Conservation (phyloP, 2,329 filamentous ascomycete species). For the Elsinoe ampelina region DNA sequence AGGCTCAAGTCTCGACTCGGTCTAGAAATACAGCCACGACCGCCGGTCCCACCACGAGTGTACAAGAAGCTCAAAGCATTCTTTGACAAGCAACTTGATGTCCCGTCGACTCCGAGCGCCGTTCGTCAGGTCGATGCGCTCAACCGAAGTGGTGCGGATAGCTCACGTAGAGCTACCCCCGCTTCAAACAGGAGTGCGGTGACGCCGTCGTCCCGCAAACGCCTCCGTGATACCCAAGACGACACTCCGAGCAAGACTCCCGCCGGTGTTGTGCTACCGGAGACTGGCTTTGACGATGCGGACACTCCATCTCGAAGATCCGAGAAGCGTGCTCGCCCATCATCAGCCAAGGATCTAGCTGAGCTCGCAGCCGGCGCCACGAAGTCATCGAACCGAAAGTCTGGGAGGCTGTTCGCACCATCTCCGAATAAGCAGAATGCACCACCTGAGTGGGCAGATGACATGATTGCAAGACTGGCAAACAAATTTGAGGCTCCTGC, state of each 20-base stretch:
- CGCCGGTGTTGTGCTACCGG: background rate
- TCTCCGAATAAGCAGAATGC: too few relatives aligned
- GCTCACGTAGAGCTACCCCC: background rate
- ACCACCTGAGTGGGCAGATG: background rate
- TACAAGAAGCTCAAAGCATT: constrained; percentile 80
- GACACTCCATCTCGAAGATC: constrained; percentile 1
- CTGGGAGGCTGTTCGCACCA: background rate
- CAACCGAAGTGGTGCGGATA: background rate
- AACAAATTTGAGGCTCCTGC: constrained; percentile 8
- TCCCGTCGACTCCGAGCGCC: constrained; percentile 30
- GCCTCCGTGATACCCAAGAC: background rate
- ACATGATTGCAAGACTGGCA: constrained; percentile 44
- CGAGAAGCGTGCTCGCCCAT: constrained; percentile 7
- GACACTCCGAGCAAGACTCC: constrained; percentile 1
- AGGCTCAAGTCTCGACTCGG: constrained; percentile 65
- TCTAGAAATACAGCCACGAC: constrained; percentile 66
- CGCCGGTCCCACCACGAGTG: constrained; percentile 67
- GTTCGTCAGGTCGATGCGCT: constrained; percentile 20
- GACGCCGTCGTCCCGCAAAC: constrained; percentile 20
- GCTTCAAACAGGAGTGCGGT: constrained; percentile 18
- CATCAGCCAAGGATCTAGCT: background rate
- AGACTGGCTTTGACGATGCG: background rate
- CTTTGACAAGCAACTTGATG: constrained; percentile 59
- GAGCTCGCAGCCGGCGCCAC: background rate
- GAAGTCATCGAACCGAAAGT: background rate